Conservation (phyloP, 2,329 filamentous ascomycete genomes). For the Phoma sp. region DNA sequence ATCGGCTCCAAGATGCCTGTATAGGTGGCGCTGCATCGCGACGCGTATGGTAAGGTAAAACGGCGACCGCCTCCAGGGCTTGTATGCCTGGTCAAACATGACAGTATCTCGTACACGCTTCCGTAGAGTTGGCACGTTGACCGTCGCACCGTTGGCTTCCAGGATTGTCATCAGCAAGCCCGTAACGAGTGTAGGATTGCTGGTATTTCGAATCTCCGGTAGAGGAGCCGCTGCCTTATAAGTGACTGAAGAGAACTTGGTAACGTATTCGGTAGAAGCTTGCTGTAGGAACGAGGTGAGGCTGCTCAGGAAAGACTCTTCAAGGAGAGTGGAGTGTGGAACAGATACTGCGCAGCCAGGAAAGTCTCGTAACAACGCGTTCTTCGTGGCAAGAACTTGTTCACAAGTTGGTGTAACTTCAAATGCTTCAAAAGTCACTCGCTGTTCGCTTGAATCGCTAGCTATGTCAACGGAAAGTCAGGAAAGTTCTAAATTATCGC, state of each 20-base stretch:
- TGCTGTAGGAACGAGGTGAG: constrained; percentile 64
- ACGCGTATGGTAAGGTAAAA: constrained; percentile 71
- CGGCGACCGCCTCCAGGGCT: constrained; percentile 69
- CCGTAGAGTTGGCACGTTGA: constrained; percentile 50
- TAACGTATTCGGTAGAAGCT: constrained; percentile 61
- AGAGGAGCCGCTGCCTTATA: constrained; percentile 60
- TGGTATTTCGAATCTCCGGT: constrained; percentile 65
- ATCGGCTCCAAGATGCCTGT: constrained; percentile 49
- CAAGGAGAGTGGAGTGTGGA: constrained; percentile 48
- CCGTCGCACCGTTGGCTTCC: constrained; percentile 58
- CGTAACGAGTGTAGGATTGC: constrained; percentile 64
- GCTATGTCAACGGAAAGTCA: constrained; percentile 3
- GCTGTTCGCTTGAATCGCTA: constrained; percentile 16
- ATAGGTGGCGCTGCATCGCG: constrained; percentile 61
- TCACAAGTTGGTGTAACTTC: constrained; percentile 65
- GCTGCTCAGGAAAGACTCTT: constrained; percentile 55
- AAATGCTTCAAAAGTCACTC: constrained; percentile 65
- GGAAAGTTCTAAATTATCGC: constrained; percentile 21
- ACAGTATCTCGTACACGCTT: constrained; percentile 73
- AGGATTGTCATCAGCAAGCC: constrained; percentile 68
- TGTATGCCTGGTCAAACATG: constrained; percentile 54
- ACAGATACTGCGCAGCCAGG: constrained; percentile 63
- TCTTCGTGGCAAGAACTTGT: constrained; percentile 59
- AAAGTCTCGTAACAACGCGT: constrained; percentile 66
- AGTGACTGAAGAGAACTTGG: constrained; percentile 60